Base-by-base conservation (phyloP, 108 stramenopile species). In the Cyclotella choctawhatcheeana region DNA sequence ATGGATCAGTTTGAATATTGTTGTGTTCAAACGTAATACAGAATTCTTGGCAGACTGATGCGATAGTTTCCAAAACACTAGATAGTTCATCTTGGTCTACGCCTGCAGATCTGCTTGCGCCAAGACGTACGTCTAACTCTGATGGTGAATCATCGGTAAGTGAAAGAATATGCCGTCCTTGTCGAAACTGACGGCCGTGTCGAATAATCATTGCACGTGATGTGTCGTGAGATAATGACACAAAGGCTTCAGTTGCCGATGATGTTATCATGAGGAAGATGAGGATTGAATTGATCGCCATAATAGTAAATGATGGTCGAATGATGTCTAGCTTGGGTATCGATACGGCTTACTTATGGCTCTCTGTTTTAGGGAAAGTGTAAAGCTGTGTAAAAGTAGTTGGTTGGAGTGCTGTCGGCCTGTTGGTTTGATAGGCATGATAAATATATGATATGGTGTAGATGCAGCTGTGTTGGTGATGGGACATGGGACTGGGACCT, bases 31-130 rank as follows among this genome's bases (percentile, higher is more conserved):
- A 44, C 1, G 34, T 18, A 43, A 61, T 25, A 25, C 59, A 34
- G 24, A 43, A 61, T 61, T 61, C 59, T 43, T 43, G 27, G 21
- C 59, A 61, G 18, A 43, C 59, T 18, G 59, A 40, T 61, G 59
- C 5, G 40, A 61, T 61, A 0, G 59, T 24, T 13, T 61, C 20
- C 4, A 61, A 43, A 12, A 61, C 40, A 21, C 20, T 2, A 0
- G 59, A 37, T 21, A 61, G 18, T 61, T 61, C 59, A 1, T 1
- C 14, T 8, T 56, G 14, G 14, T 29, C 29, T 3, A 56, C 31
- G 29, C 55, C 55, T 10, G 20, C 55, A 13, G 55, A 29, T 10
- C 18, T 56, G 30, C 30, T 29, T 0, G 29, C 55, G 5, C 29
- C 12, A 1, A 56, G 55, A 31, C 55, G 27, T 30, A 56, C 1